These are phyloP conservation scores for Ettlia oleoabundans DNA, from an alignment of 139 green algal genomes.

Conservation along the genomic window DNA sequence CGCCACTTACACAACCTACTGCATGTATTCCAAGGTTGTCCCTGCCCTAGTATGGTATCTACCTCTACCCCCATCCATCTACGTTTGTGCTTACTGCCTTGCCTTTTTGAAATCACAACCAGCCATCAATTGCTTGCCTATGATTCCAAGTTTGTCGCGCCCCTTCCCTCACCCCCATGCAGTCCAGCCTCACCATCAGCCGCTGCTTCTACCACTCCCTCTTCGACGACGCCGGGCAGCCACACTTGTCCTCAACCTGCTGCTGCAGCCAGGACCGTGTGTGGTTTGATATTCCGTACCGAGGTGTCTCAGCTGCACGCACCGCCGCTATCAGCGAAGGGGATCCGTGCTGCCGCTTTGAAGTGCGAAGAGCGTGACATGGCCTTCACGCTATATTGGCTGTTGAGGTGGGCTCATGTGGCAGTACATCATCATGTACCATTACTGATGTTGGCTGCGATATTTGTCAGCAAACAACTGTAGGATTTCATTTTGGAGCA, in stretches of 20 bases:
- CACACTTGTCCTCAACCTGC: conserved; percentile 41
- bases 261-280: conserved; percentile 52
- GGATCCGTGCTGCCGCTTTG: conserved; percentile 32
- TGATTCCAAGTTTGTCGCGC: not conserved
- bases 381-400: not conserved
- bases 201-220: conserved; percentile 48
- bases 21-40: too few relatives aligned
- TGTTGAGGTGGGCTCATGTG: too few relatives aligned
- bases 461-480: too few relatives aligned
- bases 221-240: conserved; percentile 36
- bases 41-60: too few relatives aligned
- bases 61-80: not conserved
- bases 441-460: too few relatives aligned
- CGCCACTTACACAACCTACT: too few relatives aligned
- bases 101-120: not conserved
- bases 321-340: not conserved
- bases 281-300: conserved; percentile 15
- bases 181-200: conserved; percentile 38
- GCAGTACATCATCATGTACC: too few relatives aligned
- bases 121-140: not conserved
- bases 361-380: not conserved
- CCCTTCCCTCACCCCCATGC: not conserved
- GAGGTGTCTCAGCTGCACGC: conserved; percentile 8
- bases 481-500: too few relatives aligned
- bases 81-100: not conserved